phyloP scores from a whole-genome alignment of 495 filamentous ascomycete genomes.

The Penicillium goetzii region DNA sequence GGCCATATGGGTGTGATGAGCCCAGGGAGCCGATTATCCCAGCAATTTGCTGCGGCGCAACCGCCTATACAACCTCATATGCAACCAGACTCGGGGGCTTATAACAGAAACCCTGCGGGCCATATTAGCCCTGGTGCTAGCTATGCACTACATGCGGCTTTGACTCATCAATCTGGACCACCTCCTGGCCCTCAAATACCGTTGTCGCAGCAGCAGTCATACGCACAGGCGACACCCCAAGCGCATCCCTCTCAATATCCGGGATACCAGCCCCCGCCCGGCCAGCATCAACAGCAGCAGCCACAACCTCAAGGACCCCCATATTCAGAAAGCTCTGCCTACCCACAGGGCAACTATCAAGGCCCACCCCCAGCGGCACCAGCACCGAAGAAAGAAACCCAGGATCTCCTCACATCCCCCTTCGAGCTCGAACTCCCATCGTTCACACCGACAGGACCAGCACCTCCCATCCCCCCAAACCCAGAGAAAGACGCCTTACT shows the following conservation, averaged over 20 bases:
- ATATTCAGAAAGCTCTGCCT: constrained; percentile 26
- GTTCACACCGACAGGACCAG: constrained; percentile 56
- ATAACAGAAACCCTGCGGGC: constrained; percentile 19
- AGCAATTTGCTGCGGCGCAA: constrained; percentile 22
- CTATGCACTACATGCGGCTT: constrained; percentile 8
- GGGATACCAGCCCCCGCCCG: constrained; percentile 28
- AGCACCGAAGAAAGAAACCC: constrained; percentile 52
- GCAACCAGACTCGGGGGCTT: constrained; percentile 20
- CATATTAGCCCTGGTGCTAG: constrained; percentile 10
- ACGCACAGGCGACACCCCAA: constrained; percentile 9
- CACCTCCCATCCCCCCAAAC: constrained; percentile 91
- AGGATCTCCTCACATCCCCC: constrained; percentile 72
- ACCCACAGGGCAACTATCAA: constrained; percentile 23
- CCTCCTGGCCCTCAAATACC: constrained; percentile 10
- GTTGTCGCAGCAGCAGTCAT: constrained; percentile 2
- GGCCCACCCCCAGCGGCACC: constrained; percentile 33
- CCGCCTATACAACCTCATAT: constrained; percentile 17
- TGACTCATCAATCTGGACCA: constrained; percentile 11
- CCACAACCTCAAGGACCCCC: constrained; percentile 13
- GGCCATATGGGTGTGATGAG: constrained; percentile 17
- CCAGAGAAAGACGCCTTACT: constrained; percentile 93
- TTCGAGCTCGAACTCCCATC: constrained; percentile 69
- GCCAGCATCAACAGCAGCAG: constrained; percentile 25
- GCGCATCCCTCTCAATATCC: constrained; percentile 21
- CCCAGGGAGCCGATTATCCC: constrained; percentile 21